phyloP scores from a whole-genome alignment of 1,139 yeast genomes.

The Saccharomyces hybrid region DNA sequence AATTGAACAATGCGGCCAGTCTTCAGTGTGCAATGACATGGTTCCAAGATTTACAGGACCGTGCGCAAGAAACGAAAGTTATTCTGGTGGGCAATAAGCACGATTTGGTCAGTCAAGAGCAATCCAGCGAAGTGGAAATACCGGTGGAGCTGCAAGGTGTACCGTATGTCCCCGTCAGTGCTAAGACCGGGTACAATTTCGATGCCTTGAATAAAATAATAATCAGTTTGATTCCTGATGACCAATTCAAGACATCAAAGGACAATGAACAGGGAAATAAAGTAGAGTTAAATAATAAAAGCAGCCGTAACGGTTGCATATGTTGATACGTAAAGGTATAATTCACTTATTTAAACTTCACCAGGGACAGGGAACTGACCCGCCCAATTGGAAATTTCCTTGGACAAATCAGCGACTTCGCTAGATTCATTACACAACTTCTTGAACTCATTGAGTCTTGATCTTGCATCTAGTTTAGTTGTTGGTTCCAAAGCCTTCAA shows the following conservation, averaged over 20 bases:
- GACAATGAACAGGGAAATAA: slow-evolving; percentile 3
- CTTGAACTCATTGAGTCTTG: slow-evolving; percentile 58
- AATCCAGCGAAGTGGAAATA: slow-evolving; percentile 4
- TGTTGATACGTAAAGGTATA: background rate
- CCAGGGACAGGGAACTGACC: slow-evolving; percentile 74
- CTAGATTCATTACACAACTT: slow-evolving; percentile 50
- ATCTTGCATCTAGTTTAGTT: slow-evolving; percentile 52
- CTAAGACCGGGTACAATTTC: slow-evolving; percentile 81
- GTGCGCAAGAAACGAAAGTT: slow-evolving; percentile 67
- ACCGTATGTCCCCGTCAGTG: slow-evolving; percentile 78
- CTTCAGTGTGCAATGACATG: slow-evolving; percentile 83
- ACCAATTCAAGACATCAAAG: slow-evolving; percentile 12
- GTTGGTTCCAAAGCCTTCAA: slow-evolving; percentile 46
- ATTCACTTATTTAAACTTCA: slow-evolving; percentile 35
- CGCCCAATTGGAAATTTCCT: slow-evolving; percentile 61
- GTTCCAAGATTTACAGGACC: slow-evolving; percentile 86
- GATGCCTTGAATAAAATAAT: slow-evolving; percentile 69
- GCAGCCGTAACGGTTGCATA: slow-evolving; percentile 4
- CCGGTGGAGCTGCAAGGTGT: background rate
- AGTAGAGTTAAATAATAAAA: background rate
- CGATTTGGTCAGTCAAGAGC: slow-evolving; percentile 43
- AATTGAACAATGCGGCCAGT: slow-evolving; percentile 58
- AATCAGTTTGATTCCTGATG: slow-evolving; percentile 64
- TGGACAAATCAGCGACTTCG: slow-evolving; percentile 51
- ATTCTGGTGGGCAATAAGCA: slow-evolving; percentile 75